Conservation (phyloP, 2,329 filamentous ascomycete genomes). For the Daldinia eschscholtzii region DNA sequence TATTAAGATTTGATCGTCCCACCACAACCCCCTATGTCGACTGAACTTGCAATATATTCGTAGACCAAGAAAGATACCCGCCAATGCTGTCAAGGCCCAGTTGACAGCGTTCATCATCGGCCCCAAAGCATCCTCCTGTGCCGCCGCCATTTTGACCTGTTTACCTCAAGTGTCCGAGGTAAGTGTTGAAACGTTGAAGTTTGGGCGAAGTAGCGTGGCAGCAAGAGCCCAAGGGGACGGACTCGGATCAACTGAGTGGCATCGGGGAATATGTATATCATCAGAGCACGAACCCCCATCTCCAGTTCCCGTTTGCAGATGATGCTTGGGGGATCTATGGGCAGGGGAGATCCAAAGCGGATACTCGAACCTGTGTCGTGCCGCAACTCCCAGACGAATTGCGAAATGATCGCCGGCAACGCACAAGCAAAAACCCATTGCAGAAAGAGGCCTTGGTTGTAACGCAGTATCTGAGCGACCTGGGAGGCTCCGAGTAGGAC, state of each 20-base stretch:
- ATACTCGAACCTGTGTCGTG: constrained; percentile 1
- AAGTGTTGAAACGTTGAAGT: constrained; percentile 15
- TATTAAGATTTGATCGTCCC: constrained; percentile 46
- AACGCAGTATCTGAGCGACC: constrained; percentile 18
- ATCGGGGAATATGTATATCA: constrained; percentile 24
- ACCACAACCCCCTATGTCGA: constrained; percentile 44
- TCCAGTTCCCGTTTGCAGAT: constrained; percentile 3
- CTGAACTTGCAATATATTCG: constrained; percentile 45
- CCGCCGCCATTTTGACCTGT: constrained; percentile 31
- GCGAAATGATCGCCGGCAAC: constrained; percentile 25
- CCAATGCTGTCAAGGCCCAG: constrained; percentile 41
- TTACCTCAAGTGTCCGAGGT: constrained; percentile 5
- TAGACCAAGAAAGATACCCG: constrained; percentile 38
- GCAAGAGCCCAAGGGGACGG: constrained; percentile 21
- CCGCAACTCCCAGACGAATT: constrained; percentile 5
- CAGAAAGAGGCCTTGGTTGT: constrained; percentile 9
- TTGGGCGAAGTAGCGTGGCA: constrained; percentile 15
- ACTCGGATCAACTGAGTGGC: constrained; percentile 17
- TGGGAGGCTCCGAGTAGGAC: constrained; percentile 7
- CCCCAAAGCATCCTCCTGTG: constrained; percentile 38
- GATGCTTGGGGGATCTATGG: constrained; percentile 13
- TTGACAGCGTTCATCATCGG: constrained; percentile 44
- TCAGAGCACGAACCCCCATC: constrained; percentile 20
- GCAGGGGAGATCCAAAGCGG: constrained; percentile 15
- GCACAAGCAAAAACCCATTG: neutral